Evolutionary conservation across 805 yeast species (phyloP), one percentile per base, ranked within the genome.

Genomic region (Maudiozyma saulgeensis): DNA sequence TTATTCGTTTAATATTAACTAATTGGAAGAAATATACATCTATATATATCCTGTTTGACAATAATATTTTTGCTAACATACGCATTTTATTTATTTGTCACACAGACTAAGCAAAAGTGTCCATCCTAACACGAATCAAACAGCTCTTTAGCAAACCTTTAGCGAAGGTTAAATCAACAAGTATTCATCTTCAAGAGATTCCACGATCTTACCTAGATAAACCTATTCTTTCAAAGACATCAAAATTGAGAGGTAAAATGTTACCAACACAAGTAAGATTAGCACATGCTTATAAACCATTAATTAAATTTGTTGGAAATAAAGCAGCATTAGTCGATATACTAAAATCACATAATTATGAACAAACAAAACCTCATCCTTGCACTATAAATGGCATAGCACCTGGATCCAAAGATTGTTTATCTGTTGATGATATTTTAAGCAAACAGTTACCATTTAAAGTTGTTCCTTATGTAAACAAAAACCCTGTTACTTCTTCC

Each of bases 281-380:
- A 37, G 60, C 63, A 28, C 50, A 55, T 53, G 50, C 54, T 26
- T 76, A 78, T 62, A 72, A 75, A 23, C 96, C 95, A 15, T 72
- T 81, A 66, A 91, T 91, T 69, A 84, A 83, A 62, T 91, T 91
- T 63, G 78, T 88, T 44, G 96, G 97, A 41, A 89, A 89, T 44
- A 83, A 88, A 45, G 87, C 82, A 64, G 62, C 72, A 4, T 31
- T 64, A 70, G 50, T 41, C 47, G n/a, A 67, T 71, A 56, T 37
- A 26, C 21, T 34, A 32, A 21, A 43, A 32, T 18, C 46, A 3
- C 42, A 43, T 32, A 73, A 81, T 71, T 26, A 50, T n/a, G 44
- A 41, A 1, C 51, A 49, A 31, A 47, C 54, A 2, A 45, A 45
- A 16, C 49, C 61, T 15, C 68, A 65, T 45, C 64, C 67, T 4